phyloP scores from a whole-genome alignment of 2,329 filamentous ascomycete genomes.

The Aspergillaceae sp. region DNA sequence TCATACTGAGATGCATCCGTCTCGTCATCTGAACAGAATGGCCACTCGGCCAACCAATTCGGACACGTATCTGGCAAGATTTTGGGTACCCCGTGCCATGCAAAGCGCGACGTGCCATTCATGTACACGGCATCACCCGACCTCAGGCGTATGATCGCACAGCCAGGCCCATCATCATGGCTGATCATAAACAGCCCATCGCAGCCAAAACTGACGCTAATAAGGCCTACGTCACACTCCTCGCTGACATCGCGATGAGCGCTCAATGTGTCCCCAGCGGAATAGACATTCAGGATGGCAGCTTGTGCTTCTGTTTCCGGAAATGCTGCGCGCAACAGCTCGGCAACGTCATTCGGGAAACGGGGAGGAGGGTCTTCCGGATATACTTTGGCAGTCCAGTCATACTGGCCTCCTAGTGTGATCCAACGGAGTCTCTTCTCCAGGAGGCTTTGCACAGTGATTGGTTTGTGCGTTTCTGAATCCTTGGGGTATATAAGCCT shows the following conservation, averaged over 20 bases:
- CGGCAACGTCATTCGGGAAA: constrained; percentile 66
- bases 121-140: constrained; percentile 91
- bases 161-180: constrained; percentile 43
- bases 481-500: constrained; percentile 53
- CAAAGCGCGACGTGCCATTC: constrained; percentile 70
- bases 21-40: constrained; percentile 40
- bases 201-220: constrained; percentile 83
- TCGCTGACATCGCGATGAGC: constrained; percentile 93
- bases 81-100: constrained; percentile 93
- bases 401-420: constrained; percentile 89
- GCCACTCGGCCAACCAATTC: constrained; percentile 65
- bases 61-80: constrained; percentile 75
- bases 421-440: constrained; percentile 83
- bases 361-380: constrained; percentile 57
- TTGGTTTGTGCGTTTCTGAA: constrained; percentile 61
- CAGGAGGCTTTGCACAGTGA: constrained; percentile 62
- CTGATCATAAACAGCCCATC: constrained; percentile 83
- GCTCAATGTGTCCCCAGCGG: constrained; percentile 80
- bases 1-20: constrained; percentile 41
- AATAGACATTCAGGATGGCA: constrained; percentile 90
- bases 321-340: constrained; percentile 61
- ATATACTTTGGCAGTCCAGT: constrained; percentile 85
- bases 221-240: constrained; percentile 64
- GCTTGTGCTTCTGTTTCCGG: constrained; percentile 72
- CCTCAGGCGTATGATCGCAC: constrained; percentile 54